Evolutionary conservation across 176 grass and related monocot genomes (phyloP).

Genomic region (Eleusine coracana): DNA sequence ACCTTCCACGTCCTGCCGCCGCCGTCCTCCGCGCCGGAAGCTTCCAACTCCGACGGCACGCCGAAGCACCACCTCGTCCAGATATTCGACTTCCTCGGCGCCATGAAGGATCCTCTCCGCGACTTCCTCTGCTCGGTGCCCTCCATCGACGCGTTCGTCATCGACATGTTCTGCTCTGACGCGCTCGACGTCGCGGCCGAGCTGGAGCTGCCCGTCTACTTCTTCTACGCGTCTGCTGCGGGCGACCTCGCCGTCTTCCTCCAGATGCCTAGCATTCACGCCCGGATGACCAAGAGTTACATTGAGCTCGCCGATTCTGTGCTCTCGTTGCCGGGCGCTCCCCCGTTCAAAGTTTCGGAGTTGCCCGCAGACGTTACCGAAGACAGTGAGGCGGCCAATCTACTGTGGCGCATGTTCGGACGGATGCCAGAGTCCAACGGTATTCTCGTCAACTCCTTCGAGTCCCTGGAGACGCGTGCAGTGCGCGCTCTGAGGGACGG

Average conservation of each 20-base stretch:
- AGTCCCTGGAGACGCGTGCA: conserved; percentile 41
- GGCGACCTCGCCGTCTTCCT: conserved; percentile 36
- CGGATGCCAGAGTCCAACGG: conserved; percentile 11
- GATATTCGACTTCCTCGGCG: conserved; percentile 10
- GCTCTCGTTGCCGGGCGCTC: conserved; percentile 11
- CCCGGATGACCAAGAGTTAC: not conserved
- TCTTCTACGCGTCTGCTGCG: conserved; percentile 39
- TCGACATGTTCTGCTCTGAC: conserved; percentile 51
- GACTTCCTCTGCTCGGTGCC: conserved; percentile 42
- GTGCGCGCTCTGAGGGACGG: conserved; percentile 36
- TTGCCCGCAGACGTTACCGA: not conserved
- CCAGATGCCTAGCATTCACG: not conserved
- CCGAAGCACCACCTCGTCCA: no score
- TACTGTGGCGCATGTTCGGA: not conserved
- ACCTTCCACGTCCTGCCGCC: conserved; percentile 54
- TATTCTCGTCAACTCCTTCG: conserved; percentile 58
- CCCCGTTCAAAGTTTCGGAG: conserved; percentile 42
- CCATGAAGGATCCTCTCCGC: conserved; percentile 26
- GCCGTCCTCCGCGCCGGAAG: not conserved
- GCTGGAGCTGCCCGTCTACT: conserved; percentile 37
- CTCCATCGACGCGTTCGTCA: conserved; percentile 28
- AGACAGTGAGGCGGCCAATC: not conserved
- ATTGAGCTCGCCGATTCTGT: not conserved
- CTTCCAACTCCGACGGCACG: not conserved
- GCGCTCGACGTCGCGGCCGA: conserved; percentile 42